A percentile compares a stretch with the other conserved stretches of the same genome.
These are phyloP conservation scores for Schizonepeta tenuifolia DNA, from an alignment of 257 asterid genomes.

Conservation along the genomic window DNA sequence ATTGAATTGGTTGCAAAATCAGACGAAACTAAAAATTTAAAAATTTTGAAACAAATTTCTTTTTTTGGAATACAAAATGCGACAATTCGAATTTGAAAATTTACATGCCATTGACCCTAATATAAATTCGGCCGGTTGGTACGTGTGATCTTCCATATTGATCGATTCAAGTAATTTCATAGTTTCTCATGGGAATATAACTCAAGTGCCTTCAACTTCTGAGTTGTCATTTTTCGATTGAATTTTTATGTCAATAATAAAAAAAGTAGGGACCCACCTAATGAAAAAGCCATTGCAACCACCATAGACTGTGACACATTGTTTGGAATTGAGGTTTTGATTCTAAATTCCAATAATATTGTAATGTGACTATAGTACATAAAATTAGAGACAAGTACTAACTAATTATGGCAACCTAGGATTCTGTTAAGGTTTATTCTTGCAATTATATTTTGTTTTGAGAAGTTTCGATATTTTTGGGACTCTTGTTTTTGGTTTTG, in stretches of 20 bases:
- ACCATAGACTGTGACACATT: conserved; percentile 28
- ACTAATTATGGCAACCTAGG: conserved; percentile 32
- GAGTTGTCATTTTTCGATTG: not conserved
- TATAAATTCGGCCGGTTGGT: too few species aligned
- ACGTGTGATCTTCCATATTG: too few species aligned
- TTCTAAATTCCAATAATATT: not conserved
- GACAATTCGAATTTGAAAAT: too few species aligned
- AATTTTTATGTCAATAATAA: not conserved
- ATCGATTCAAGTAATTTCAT: too few species aligned
- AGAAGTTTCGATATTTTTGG: conserved; percentile 3
- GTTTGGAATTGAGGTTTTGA: not conserved
- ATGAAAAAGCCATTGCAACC: conserved; percentile 36
- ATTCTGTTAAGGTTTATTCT: conserved; percentile 6
- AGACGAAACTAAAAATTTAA: too few species aligned
- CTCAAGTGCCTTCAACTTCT: too few species aligned
- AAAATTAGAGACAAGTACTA: conserved; percentile 21
- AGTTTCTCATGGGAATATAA: too few species aligned
- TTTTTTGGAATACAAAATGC: too few species aligned
- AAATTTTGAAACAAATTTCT: too few species aligned
- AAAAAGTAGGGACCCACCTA: not conserved
- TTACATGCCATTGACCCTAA: too few species aligned
- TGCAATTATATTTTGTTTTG: not conserved
- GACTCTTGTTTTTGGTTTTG: too few species aligned
- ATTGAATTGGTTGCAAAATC: too few species aligned
- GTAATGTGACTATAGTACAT: conserved; percentile 19